Percentiles rank a stretch among this genome's conserved stretches.
phyloP scores from a whole-genome alignment of 805 yeast species.

The Lachancea waltii region DNA sequence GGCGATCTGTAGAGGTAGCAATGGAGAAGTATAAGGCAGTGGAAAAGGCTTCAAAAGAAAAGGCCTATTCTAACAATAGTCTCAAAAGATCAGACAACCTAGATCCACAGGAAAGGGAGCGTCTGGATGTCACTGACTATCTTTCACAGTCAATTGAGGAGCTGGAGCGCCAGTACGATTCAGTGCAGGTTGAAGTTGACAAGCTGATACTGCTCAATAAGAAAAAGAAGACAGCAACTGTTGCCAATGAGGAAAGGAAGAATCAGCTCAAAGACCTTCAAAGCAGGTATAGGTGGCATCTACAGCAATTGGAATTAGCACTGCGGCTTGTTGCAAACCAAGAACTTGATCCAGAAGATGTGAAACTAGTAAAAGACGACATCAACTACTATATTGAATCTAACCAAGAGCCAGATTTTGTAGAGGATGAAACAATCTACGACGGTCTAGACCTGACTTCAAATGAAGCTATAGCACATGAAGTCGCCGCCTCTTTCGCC shows the following conservation, averaged over 20 bases:
- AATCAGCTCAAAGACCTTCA: slow-evolving; percentile 54
- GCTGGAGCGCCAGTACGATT: slow-evolving; percentile 73
- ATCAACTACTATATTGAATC: slow-evolving; percentile 87
- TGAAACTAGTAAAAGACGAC: slow-evolving; percentile 76
- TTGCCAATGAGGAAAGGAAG: slow-evolving; percentile 28
- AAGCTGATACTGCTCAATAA: slow-evolving; percentile 25
- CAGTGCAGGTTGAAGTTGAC: slow-evolving; percentile 51
- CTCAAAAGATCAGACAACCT: slow-evolving; percentile 55
- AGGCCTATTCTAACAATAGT: slow-evolving; percentile 91
- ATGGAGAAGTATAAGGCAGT: slow-evolving; percentile 96
- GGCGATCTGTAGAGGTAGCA: slow-evolving; percentile 62
- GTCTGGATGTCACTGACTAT: slow-evolving; percentile 64
- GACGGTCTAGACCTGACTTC: slow-evolving; percentile 72
- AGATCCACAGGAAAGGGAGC: slow-evolving; percentile 78
- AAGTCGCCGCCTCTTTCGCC: slow-evolving; percentile 38
- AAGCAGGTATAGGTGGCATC: slow-evolving; percentile 75
- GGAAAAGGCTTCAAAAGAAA: slow-evolving; percentile 88
- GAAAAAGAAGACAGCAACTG: slow-evolving; percentile 30
- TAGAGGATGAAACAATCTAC: slow-evolving; percentile 91
- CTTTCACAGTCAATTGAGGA: slow-evolving; percentile 68
- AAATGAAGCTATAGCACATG: slow-evolving; percentile 45
- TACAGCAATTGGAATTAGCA: slow-evolving; percentile 69
- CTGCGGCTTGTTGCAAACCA: slow-evolving; percentile 77
- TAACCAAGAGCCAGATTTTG: slow-evolving; percentile 84
- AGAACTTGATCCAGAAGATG: slow-evolving; percentile 66